phyloP scores from a whole-genome alignment of 1,284 basidiomycete species.

The Naganishia sp. region DNA sequence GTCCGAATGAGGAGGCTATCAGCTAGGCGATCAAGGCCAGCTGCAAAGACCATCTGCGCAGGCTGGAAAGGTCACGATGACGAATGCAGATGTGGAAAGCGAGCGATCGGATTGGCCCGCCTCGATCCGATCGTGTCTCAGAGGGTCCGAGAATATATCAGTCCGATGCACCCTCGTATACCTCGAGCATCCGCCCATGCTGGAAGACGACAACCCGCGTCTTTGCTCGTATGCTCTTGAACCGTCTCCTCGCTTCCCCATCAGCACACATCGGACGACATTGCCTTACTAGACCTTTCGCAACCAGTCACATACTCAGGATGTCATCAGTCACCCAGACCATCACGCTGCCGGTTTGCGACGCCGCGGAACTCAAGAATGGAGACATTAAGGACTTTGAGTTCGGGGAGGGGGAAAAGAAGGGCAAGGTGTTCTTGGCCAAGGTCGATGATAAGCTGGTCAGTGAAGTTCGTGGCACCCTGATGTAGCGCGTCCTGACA shows the following conservation, averaged over 20 bases:
- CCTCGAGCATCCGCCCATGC: too few relatives aligned
- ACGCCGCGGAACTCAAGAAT: slow-evolving; percentile 64
- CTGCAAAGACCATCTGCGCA: neutral
- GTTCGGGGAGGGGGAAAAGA: slow-evolving; percentile 59
- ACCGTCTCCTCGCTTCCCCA: neutral
- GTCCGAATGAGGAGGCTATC: too few relatives aligned
- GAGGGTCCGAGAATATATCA: neutral
- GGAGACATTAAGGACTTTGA: slow-evolving; percentile 75
- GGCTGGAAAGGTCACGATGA: neutral
- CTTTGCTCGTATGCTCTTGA: slow-evolving; percentile 20
- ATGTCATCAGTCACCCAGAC: slow-evolving; percentile 21
- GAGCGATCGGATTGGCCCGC: slow-evolving; percentile 5
- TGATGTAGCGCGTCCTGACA: neutral
- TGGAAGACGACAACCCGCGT: neutral
- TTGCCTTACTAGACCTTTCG: slow-evolving; percentile 6
- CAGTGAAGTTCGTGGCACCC: slow-evolving; percentile 23
- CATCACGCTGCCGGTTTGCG: slow-evolving; percentile 41
- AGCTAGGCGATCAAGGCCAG: too few relatives aligned
- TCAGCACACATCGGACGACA: neutral
- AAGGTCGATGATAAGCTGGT: slow-evolving; percentile 67
- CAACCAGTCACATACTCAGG: slow-evolving; percentile 8
- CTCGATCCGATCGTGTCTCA: slow-evolving; percentile 7
- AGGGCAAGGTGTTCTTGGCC: slow-evolving; percentile 75
- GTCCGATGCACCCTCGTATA: too few relatives aligned
- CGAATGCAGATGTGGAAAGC: neutral